These are phyloP conservation scores for Phanerochaete sordida DNA, from an alignment of 768 basidiomycete species.

Conservation along the genomic window DNA sequence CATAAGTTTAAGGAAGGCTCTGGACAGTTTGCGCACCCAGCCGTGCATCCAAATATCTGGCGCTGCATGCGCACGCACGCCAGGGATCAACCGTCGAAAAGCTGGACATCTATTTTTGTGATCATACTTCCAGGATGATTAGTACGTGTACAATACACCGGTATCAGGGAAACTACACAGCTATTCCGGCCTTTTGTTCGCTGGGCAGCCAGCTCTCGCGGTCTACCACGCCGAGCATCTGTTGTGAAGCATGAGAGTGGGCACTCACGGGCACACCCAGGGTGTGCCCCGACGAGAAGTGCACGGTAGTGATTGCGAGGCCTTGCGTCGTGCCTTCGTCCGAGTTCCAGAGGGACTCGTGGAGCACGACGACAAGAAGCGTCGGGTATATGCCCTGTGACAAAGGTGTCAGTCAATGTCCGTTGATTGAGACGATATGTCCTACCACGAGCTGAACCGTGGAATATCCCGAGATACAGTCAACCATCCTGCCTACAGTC, in stretches of 20 bases:
- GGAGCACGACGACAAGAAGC: background rate
- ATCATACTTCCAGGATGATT: no score
- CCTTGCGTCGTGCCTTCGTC: background rate
- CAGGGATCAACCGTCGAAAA: no score
- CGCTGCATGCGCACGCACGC: no score
- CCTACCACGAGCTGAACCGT: conserved; percentile 1
- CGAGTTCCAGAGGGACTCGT: background rate
- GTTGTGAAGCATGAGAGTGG: background rate
- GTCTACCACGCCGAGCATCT: no score
- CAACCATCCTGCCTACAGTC: conserved; percentile 5
- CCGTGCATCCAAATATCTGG: no score
- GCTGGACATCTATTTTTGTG: no score
- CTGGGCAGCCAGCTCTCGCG: no score
- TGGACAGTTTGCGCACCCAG: no score
- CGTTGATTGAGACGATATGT: background rate
- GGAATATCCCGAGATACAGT: conserved; percentile 8
- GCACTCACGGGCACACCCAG: background rate
- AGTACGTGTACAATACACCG: no score
- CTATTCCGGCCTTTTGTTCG: no score
- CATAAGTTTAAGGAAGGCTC: no score
- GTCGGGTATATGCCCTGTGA: background rate
- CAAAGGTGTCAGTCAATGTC: background rate
- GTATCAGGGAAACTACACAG: no score
- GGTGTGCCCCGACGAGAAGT: background rate
- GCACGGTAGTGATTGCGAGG: background rate